Base-by-base conservation (phyloP, 345 rosid genomes). In the Noccaea bulbosa region DNA sequence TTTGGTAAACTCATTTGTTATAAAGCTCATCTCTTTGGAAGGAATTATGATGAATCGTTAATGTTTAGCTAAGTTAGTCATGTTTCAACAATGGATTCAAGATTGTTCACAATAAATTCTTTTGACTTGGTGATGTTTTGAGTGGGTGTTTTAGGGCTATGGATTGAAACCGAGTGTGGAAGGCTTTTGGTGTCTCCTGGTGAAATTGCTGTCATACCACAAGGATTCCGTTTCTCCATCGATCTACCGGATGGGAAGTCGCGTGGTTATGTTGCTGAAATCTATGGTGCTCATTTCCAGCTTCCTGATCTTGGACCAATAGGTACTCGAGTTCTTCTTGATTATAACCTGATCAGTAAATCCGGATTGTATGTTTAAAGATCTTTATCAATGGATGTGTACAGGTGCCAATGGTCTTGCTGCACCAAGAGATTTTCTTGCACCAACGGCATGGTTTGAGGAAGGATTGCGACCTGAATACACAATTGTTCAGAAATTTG, bases 261-360 rank as follows among this genome's bases (percentile, higher is more conserved):
- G 3, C 88, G 91, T 33, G 97, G 98, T 74, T 93, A 93, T 77
- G 88, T 87, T 50, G 88, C 96, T 59, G 98, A 91, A 83, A 78
- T 93, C 65, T 93, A 87, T 51, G 98, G 98, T 17, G 50, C 87
- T 73, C 98, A 93, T 84, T 89, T 89, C 88, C 96, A 93, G 74
- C 96, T 93, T 71, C 98, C 97, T 72, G 98, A 93, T 78, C 95
- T 93, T 77, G 98, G 97, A 56, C 98, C 98, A 7, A 93, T 93
- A 82, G 97, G 97, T 93, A 81, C 55, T 44, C n/a, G 24, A 62
- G 68, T 47, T 75, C 66, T 57, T 69, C 8, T 69, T 43, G 49
- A 33, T 68, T 40, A 17, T n/a, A 37, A 38, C 57, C 44, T 48
- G 43, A 38, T 27, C 30, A 27, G 15, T 37, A 22, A 51, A 24